A percentile compares a stretch with the other conserved stretches of the same genome.
These are phyloP conservation scores for Pharus latifolius DNA, from an alignment of 176 grass and related monocot genomes.

Conservation along the genomic window DNA sequence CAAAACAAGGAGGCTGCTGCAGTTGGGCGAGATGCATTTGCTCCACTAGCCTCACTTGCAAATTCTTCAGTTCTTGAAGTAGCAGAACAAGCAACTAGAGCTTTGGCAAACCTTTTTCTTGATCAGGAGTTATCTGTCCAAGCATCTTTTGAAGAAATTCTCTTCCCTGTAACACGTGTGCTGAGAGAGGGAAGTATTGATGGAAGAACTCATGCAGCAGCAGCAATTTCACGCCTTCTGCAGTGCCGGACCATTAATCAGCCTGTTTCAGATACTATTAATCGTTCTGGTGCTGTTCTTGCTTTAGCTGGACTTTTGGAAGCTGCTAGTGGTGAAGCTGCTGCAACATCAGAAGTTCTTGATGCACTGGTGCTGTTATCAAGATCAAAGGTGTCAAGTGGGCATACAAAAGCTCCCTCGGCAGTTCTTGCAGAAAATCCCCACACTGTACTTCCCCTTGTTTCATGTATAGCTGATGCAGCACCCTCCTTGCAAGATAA, in stretches of 20 bases:
- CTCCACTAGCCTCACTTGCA: slow-evolving; percentile 50
- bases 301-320: slow-evolving; percentile 76
- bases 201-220: slow-evolving; percentile 88
- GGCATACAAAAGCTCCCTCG: slow-evolving; percentile 81
- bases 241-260: slow-evolving; percentile 55
- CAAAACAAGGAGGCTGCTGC: slow-evolving; percentile 85
- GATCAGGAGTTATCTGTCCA: slow-evolving; percentile 72
- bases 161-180: slow-evolving; percentile 71
- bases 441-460: slow-evolving; percentile 73
- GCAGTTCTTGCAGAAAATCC: slow-evolving; percentile 83
- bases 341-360: slow-evolving; percentile 87
- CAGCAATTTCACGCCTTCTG: slow-evolving; percentile 84
- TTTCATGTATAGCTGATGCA: slow-evolving; percentile 85
- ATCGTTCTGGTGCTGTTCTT: slow-evolving; percentile 71
- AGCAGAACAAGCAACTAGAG: slow-evolving; percentile 83
- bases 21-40: slow-evolving; percentile 72
- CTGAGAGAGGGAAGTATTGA: slow-evolving; percentile 82
- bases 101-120: slow-evolving; percentile 92
- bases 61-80: slow-evolving; percentile 79
- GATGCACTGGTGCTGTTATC: slow-evolving; percentile 83
- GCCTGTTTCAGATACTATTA: slow-evolving; percentile 66
- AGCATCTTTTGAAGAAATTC: slow-evolving; percentile 65
- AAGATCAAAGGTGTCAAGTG: slow-evolving; percentile 68
- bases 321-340: slow-evolving; percentile 63
- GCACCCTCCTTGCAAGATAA: slow-evolving; percentile 85